Evolutionary conservation across 2,329 filamentous ascomycete species (phyloP).

Genomic region (Ophiocordyceps camponoti-floridani): DNA sequence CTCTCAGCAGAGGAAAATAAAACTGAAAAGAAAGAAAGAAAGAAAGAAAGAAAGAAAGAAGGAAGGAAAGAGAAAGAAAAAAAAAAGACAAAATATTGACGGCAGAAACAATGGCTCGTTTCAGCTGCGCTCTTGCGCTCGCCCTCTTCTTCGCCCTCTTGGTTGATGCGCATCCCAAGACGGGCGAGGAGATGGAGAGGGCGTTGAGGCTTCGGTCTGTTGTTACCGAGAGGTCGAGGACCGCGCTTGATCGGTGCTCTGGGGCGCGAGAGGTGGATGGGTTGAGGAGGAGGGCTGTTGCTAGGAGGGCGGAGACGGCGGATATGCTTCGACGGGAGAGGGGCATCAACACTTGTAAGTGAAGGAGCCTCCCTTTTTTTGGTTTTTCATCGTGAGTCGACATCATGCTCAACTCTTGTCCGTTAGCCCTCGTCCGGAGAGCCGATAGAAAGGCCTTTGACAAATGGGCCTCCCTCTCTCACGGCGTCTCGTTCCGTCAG

Average conservation of each 20-base stretch:
- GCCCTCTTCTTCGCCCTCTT: slow-evolving; percentile 10
- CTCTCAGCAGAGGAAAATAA: no score
- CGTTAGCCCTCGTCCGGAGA: neutral
- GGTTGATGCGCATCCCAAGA: slow-evolving; percentile 6
- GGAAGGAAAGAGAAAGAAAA: neutral
- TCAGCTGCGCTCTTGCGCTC: slow-evolving; percentile 6
- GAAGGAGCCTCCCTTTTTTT: neutral
- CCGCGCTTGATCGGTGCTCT: slow-evolving; percentile 2
- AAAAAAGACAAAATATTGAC: no score
- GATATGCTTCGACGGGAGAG: slow-evolving; percentile 2
- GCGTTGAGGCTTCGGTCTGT: slow-evolving; percentile 1
- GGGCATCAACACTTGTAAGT: slow-evolving; percentile 2
- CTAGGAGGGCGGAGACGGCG: slow-evolving; percentile 3
- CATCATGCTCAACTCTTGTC: neutral
- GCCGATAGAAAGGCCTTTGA: slow-evolving; percentile 1
- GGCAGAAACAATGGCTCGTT: slow-evolving; percentile 1
- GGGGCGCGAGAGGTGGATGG: slow-evolving; percentile 1
- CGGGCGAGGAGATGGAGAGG: slow-evolving; percentile 1
- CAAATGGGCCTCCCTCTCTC: slow-evolving; percentile 1
- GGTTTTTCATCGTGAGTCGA: neutral
- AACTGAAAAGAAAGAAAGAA: neutral
- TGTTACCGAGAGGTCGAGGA: slow-evolving; percentile 3
- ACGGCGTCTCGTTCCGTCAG: slow-evolving; percentile 1
- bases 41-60: neutral
- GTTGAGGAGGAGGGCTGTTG: slow-evolving; percentile 2